Evolutionary conservation across 2,329 filamentous ascomycete genomes (phyloP).

Genomic region (Penicillium italicum): DNA sequence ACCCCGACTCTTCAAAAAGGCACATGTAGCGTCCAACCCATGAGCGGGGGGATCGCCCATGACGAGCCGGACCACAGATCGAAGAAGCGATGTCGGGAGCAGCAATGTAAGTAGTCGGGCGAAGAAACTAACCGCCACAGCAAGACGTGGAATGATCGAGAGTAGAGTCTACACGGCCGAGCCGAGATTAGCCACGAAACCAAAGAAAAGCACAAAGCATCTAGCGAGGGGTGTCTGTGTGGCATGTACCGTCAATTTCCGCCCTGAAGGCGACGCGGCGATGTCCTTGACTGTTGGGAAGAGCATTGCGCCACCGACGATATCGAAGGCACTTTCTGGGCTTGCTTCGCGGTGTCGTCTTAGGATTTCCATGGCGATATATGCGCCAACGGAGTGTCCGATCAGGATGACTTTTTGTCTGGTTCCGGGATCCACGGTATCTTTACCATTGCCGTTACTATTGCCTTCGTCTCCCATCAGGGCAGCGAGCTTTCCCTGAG

Average conservation of each 20-base stretch:
- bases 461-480: constrained; percentile 28
- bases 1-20: constrained; percentile 47
- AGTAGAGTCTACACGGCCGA: constrained; percentile 27
- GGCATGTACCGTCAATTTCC: constrained; percentile 45
- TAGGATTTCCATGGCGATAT: constrained; percentile 67
- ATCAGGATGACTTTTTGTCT: constrained; percentile 57
- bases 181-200: neutral
- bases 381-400: constrained; percentile 72
- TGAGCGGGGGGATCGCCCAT: constrained; percentile 40
- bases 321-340: constrained; percentile 30
- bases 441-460: neutral
- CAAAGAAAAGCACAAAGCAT: neutral
- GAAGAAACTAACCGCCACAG: constrained; percentile 37
- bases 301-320: constrained; percentile 58
- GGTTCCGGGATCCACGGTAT: neutral
- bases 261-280: constrained; percentile 58
- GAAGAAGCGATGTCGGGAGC: constrained; percentile 41
- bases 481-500: constrained; percentile 43
- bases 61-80: constrained; percentile 40
- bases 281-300: constrained; percentile 75
- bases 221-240: neutral
- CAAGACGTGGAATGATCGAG: constrained; percentile 38
- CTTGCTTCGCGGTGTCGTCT: constrained; percentile 50
- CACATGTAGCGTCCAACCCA: constrained; percentile 48
- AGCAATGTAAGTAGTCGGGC: constrained; percentile 43